Base-by-base conservation (phyloP, 179 eudicot species). In the Silene vulgaris region DNA sequence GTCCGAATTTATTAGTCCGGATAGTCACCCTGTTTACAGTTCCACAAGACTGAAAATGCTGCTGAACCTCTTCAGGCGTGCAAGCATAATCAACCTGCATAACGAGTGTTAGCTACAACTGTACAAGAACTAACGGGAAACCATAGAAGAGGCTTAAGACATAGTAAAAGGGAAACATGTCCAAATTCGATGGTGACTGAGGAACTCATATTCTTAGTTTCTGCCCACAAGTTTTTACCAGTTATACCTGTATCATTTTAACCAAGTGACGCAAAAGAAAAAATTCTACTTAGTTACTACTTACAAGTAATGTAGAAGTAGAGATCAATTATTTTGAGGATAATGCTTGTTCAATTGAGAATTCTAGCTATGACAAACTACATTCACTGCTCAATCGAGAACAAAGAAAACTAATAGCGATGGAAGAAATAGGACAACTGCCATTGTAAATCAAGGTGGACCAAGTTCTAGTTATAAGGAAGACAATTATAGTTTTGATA, bases 41-140 rank as follows among this genome's bases (percentile, higher is more conserved):
- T 65, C 91, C 91, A 80, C 91, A 85, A 32, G 86, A 71, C 81
- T 82, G 88, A 77, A 88, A 88, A 78, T 88, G 89, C 76, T 85
- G 90, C 77, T 88, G 90, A 68, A 88, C 89, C 77, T 85, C 89
- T 80, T 86, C 90, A 63, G 90, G 91, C 2, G 91, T 88, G 75
- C 91, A 88, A 63, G 90, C 82, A 76, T 88, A 87, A 81, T 88
- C 91, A 78, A 88, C 91, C 91, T 88, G 76, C 72, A 74, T 12
- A 52, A 75, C 26, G 70, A 21, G 30, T 20, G 48, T 56, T 65
- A 23, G 45, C 9, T 37, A 37, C 45, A 28, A n/a, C 65, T 30
- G 29, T 37, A 52, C 57, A 19, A 65, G 6, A 68, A 68, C 37
- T 29, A 19, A 30, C 26, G 2, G 7, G 32, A 26, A 59, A 32